Evolutionary conservation across 345 rosid species (phyloP), one percentile per base, ranked within the genome.

Genomic region (Salix dunnii): DNA sequence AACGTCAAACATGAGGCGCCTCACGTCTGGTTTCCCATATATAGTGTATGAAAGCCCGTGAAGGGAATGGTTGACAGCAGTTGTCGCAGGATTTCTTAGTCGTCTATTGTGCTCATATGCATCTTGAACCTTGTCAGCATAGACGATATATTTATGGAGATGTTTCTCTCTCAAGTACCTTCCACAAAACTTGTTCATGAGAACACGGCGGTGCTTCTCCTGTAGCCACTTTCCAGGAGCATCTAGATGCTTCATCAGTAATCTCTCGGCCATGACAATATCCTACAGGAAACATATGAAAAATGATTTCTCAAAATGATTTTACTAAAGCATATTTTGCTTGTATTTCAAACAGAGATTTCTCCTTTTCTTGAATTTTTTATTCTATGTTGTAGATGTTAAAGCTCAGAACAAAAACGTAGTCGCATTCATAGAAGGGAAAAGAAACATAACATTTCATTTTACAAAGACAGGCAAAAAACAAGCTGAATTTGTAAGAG

Each of bases 131-230:
- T 90, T 85, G 46, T 96, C 94, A 2, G 96, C 83, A 84, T 84
- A 93, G 64, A 85, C 38, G 27, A 93, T 81, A 67, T 63, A 81
- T 35, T 83, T 87, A 72, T 96, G 99, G 71, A 91, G 94, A 79
- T 86, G 78, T 76, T 91, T 93, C 67, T 87, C 97, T 78, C 99
- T 86, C 73, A 93, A 82, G 80, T 91, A 96, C 69, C 87, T 85
- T 13, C 98, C 98, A 7, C 99, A 96, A 82, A 88, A 91, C 80
- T 93, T 96, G 98, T 96, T 96, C 99, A 93, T 90, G 20, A 96
- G 85, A 66, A 87, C 43, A 11, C 96, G 91, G 1, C 99, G 87
- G 76, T 93, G 98, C 82, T 82, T 93, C 91, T 91, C 96, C 78
- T 91, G 94, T 2, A 96, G 85, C 97, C 96, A 93, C 76, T 79